Evolutionary conservation across 2,329 filamentous ascomycete species (phyloP).

Genomic region (Neonectria faginata): DNA sequence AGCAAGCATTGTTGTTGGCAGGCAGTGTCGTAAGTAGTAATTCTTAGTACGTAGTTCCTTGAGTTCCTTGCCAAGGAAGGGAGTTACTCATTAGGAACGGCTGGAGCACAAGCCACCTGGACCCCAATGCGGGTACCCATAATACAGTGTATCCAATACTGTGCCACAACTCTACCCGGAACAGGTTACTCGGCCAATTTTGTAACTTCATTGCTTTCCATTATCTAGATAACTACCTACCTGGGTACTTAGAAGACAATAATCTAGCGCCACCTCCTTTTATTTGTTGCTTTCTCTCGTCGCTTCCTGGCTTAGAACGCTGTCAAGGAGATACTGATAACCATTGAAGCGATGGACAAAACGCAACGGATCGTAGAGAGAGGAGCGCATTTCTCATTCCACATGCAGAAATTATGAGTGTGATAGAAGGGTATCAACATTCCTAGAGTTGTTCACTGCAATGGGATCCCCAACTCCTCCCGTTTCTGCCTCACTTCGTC

Average conservation of each 20-base stretch:
- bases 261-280: neutral
- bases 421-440: neutral
- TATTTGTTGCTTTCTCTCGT: neutral
- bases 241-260: neutral
- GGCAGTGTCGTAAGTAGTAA: too few species aligned
- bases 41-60: too few species aligned
- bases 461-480: constrained; percentile 62
- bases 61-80: neutral
- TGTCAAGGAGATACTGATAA: neutral
- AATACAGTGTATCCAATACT: neutral
- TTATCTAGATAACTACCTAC: too few species aligned
- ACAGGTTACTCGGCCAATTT: neutral
- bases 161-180: neutral
- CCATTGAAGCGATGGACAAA: neutral
- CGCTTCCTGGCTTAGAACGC: neutral
- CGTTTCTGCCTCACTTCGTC: constrained; percentile 67
- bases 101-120: neutral
- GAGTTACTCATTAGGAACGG: neutral
- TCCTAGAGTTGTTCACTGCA: neutral
- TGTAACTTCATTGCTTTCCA: too few species aligned
- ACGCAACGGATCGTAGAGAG: too few species aligned
- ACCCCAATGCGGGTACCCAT: neutral
- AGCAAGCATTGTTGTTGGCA: neutral
- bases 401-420: too few species aligned
- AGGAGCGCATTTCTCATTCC: neutral